Percentiles rank a stretch among this genome's conserved stretches.
phyloP scores from a whole-genome alignment of 2,329 filamentous ascomycete species.

The Fusarium gaditjirri region DNA sequence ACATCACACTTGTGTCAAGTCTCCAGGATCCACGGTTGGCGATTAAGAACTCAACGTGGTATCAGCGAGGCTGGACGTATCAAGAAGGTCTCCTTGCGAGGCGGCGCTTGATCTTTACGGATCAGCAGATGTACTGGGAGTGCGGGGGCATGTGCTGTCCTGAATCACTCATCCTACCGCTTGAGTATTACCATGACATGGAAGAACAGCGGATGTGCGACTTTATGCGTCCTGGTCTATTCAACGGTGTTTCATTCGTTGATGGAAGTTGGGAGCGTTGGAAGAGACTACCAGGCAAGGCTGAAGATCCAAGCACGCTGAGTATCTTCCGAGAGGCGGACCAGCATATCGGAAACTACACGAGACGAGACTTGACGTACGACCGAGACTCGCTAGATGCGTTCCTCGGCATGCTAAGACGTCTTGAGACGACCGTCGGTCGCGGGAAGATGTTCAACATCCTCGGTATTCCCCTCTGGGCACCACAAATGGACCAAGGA shows the following conservation, averaged over 20 bases:
- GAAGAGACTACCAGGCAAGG: constrained; percentile 46
- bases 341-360: constrained; percentile 49
- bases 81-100: constrained; percentile 52
- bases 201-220: constrained; percentile 50
- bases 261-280: constrained; percentile 51
- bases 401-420: constrained; percentile 47
- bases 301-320: constrained; percentile 48
- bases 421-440: constrained; percentile 47
- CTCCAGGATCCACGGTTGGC: constrained; percentile 46
- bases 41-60: constrained; percentile 49
- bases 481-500: constrained; percentile 30
- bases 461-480: constrained; percentile 50
- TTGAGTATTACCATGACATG: constrained; percentile 48
- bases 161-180: constrained; percentile 48
- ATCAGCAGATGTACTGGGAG: constrained; percentile 54
- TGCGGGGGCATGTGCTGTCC: constrained; percentile 53
- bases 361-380: constrained; percentile 42
- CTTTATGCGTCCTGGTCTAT: constrained; percentile 49
- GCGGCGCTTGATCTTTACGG: constrained; percentile 52
- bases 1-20: constrained; percentile 49
- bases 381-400: constrained; percentile 50
- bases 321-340: constrained; percentile 51
- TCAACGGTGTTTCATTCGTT: constrained; percentile 50
- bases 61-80: constrained; percentile 53
- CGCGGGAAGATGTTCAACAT: constrained; percentile 46